These are phyloP conservation scores for Penicillium riverlandense DNA, from an alignment of 495 filamentous ascomycete genomes.

Conservation along the genomic window DNA sequence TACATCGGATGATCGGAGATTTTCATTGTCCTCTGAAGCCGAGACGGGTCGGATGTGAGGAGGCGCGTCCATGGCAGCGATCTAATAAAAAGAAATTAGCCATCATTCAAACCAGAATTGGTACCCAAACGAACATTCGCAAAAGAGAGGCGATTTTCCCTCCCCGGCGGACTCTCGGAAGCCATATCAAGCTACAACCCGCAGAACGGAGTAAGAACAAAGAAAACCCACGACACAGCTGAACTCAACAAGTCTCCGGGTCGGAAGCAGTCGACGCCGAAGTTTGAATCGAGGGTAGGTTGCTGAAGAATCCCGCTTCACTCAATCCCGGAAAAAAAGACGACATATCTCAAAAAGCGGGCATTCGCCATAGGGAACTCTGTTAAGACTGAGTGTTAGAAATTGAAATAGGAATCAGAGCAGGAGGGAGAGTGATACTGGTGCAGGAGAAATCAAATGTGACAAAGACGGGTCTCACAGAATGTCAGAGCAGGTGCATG, in stretches of 20 bases:
- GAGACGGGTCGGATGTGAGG: constrained; percentile 19
- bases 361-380: constrained; percentile 46
- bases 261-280: constrained; percentile 18
- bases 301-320: constrained; percentile 41
- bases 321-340: constrained; percentile 43
- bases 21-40: constrained; percentile 18
- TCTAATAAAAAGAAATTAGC: constrained; percentile 15
- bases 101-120: not conserved
- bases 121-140: constrained; percentile 29
- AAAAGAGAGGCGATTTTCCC: constrained; percentile 35
- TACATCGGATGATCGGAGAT: constrained; percentile 12
- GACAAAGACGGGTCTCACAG: constrained; percentile 10
- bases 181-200: constrained; percentile 24
- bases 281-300: constrained; percentile 29
- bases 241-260: constrained; percentile 15
- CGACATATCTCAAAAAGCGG: constrained; percentile 40
- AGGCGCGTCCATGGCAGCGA: constrained; percentile 37
- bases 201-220: constrained; percentile 9
- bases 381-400: constrained; percentile 13
- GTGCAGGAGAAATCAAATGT: not conserved
- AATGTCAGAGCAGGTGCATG: constrained; percentile 26
- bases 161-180: constrained; percentile 22
- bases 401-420: not conserved
- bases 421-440: not conserved
- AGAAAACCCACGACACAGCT: constrained; percentile 13